Base-by-base conservation (phyloP, 1,284 basidiomycete species). In the Apiotrichum domesticum region DNA sequence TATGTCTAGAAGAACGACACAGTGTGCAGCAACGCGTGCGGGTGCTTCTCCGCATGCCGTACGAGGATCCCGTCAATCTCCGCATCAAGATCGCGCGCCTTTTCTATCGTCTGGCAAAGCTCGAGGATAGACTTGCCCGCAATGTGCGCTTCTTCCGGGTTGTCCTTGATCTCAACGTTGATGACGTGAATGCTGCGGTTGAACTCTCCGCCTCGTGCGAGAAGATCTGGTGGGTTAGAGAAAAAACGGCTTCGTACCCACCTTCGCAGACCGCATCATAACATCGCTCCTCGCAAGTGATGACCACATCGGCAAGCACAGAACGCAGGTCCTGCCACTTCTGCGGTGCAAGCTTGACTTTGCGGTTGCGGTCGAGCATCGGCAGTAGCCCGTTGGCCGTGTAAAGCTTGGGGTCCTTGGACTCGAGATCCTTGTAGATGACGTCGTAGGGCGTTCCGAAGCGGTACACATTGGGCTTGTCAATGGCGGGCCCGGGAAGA, bases 91-190 rank as follows among this genome's bases (percentile, higher is more conserved):
- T 98, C 92, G 56, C 83, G 80, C 7, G 89, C 82, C 4, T 75
- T 81, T 73, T 98, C 95, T 64, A 98, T 90, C 92, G 90, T 87
- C 50, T 84, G 80, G 10, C 90, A 91, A n/a, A 99, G 81, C 67
- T 95, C 95, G 37, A 98, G 80, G 66, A 98, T 95, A 1, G 95
- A 93, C 74, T 87, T 90, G 11, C 95, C 95, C 13, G 96, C 96
- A 58, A 96, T 90, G 35, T 88, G 81, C 0, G 96, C 96, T 75
- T 98, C 96, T 79, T 98, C 96, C 68, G 98, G 95, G 70, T 97
- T 98, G 77, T 99, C 96, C 79, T 90, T 97, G 78, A 98, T 98
- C 73, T 99, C 96, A 59, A 98, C 84, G 76, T 99, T 99, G 75
- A 99, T 92, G 54, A 99, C 79, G 74, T 99, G 96, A 29, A 98